Conservation (phyloP, 2,329 filamentous ascomycete species). For the Pseudogymnoascus sp. region DNA sequence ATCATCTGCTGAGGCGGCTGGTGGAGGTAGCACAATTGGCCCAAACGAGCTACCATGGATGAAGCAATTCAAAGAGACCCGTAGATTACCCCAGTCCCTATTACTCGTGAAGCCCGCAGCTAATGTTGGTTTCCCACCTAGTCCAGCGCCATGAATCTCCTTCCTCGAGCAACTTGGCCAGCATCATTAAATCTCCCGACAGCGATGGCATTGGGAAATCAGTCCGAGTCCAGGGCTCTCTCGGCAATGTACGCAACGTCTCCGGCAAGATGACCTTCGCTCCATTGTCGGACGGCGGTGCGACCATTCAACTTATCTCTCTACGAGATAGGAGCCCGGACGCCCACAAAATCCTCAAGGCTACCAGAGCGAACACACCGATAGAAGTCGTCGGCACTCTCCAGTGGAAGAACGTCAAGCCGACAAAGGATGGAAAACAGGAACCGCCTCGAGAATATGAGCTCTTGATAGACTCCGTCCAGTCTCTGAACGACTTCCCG, state of each 20-base stretch:
- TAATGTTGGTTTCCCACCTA: neutral
- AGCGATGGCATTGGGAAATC: constrained; percentile 12
- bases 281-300: constrained; percentile 7
- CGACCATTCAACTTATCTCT: constrained; percentile 10
- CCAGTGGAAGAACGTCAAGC: constrained; percentile 5
- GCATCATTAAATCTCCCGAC: constrained; percentile 16
- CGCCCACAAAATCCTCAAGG: neutral
- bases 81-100: neutral
- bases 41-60: neutral
- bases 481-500: constrained; percentile 65
- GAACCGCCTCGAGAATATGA: constrained; percentile 36
- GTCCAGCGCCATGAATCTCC: constrained; percentile 2
- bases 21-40: neutral
- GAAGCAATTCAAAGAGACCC: constrained; percentile 8
- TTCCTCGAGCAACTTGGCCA: neutral
- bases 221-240: constrained; percentile 21
- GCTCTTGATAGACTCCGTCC: constrained; percentile 54
- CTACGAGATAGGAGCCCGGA: neutral
- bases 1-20: neutral
- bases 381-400: constrained; percentile 14
- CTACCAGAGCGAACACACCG: constrained; percentile 12
- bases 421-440: constrained; percentile 1
- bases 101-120: neutral
- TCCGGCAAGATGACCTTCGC: constrained; percentile 9
- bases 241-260: constrained; percentile 12